These are phyloP conservation scores for Microglena sp. DNA, from an alignment of 139 green algal species.

Conservation along the genomic window DNA sequence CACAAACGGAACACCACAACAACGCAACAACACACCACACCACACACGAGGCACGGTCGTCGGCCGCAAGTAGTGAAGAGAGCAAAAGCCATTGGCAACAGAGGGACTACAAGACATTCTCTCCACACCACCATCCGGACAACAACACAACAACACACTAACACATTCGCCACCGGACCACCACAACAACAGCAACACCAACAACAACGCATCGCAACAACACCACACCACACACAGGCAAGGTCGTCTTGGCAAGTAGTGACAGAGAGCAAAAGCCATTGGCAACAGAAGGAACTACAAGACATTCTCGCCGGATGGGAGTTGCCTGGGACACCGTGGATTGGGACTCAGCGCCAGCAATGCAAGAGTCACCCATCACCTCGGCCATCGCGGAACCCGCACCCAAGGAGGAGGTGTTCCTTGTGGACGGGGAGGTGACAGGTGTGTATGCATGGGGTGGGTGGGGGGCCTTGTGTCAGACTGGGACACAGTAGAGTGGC, in stretches of 20 bases:
- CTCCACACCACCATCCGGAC: not conserved
- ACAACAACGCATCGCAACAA: not conserved
- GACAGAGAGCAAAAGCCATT: constrained; percentile 57
- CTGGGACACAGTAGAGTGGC: too few species aligned
- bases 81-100: constrained; percentile 66
- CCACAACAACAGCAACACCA: not conserved
- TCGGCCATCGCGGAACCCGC: constrained; percentile 60
- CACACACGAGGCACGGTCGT: too few species aligned
- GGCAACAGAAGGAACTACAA: constrained; percentile 88
- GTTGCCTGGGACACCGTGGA: constrained; percentile 78
- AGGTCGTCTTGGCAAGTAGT: too few species aligned
- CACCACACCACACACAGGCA: too few species aligned
- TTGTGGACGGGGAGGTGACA: constrained; percentile 29
- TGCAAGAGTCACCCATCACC: constrained; percentile 58
- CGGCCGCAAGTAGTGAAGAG: constrained; percentile 31
- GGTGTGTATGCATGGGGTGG: too few species aligned
- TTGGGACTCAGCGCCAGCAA: constrained; percentile 43
- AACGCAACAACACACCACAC: too few species aligned
- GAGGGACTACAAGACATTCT: constrained; percentile 73
- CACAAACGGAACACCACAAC: too few species aligned
- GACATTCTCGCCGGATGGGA: constrained; percentile 52
- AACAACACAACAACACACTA: not conserved
- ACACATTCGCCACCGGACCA: not conserved
- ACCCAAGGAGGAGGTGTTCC: constrained; percentile 13
- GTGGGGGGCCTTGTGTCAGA: too few species aligned